A percentile compares a stretch with the other conserved stretches of the same genome.
phyloP scores from a whole-genome alignment of 2,329 filamentous ascomycete genomes.

The Fusarium musae region DNA sequence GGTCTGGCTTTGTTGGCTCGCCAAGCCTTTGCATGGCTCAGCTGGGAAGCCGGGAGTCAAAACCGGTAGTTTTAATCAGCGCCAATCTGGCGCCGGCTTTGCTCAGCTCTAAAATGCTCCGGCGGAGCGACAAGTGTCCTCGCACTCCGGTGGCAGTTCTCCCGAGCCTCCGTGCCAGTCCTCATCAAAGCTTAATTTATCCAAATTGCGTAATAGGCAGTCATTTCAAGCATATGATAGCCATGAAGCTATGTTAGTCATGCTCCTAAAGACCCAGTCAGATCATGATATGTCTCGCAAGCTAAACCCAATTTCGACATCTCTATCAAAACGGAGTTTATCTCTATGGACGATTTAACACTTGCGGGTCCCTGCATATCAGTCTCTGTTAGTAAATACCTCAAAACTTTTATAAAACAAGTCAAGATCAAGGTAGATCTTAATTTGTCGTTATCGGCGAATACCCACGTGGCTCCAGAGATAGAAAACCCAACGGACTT shows the following conservation, averaged over 20 bases:
- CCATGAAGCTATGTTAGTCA: background rate
- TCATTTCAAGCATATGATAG: background rate
- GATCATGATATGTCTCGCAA: background rate
- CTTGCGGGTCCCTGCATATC: background rate
- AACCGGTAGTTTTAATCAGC: background rate
- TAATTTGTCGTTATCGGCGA: background rate
- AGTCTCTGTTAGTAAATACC: background rate
- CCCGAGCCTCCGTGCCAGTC: background rate
- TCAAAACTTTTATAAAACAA: accelerated
- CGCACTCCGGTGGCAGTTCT: background rate
- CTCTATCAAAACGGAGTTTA: background rate
- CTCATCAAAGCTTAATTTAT: background rate
- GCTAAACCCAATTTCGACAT: background rate
- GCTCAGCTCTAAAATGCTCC: background rate
- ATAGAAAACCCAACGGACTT: background rate
- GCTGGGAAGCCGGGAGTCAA: background rate
- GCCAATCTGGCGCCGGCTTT: accelerated
- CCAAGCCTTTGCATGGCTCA: background rate
- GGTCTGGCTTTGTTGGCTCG: background rate
- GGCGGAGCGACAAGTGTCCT: background rate
- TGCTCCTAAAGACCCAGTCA: background rate
- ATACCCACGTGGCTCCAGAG: background rate
- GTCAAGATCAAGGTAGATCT: background rate
- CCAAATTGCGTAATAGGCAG: background rate
- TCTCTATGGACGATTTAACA: background rate